Evolutionary conservation across 2,329 filamentous ascomycete genomes (phyloP), one percentile per base, ranked within the genome.

Genomic region (Domatiomyces catenatus): DNA sequence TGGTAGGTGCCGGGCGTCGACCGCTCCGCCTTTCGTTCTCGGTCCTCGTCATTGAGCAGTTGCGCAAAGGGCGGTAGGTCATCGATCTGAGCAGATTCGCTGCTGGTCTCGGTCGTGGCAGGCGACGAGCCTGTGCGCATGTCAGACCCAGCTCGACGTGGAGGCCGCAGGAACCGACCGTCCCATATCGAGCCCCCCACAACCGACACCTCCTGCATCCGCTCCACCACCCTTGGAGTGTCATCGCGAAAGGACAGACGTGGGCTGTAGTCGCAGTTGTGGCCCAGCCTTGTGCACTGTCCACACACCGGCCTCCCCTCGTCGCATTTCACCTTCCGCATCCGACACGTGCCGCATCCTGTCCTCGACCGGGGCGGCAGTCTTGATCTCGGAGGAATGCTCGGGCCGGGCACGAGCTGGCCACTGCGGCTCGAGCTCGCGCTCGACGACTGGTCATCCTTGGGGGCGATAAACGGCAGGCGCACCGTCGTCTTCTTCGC

Each of bases 221-320:
- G 68, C 48, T 72, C 69, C 52, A 72, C 68, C 32, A 75, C 67
- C 48, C 72, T 67, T 32, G 65, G 62, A n/a, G 73, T 75, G 56
- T 75, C 73, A 60, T 76, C 70, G 54, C 71, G 68, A 59, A 75
- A 76, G n/a, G 70, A 67, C n/a, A 75, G 66, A 46, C 76, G 69
- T 15, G 75, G 73, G 52, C 71, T 72, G 63, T 78, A 80, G 59
- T 79, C 76, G 60, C 76, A 79, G 36, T 67, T 66, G 59, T 77
- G 74, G 45, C 75, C 73, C 19, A 79, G 65, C 49, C 75, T 68
- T 26, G 70, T 67, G 61, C 76, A 79, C 67, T 76, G 75, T 67
- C 72, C 74, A 61, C 75, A 77, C 58, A 67, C 68, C 50, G 74
- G 75, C 58, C 72, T 69, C 42, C 65, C 65, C 62, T 78, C 75